Evolutionary conservation across 2,329 filamentous ascomycete species (phyloP), one percentile per base, ranked within the genome.

Genomic region (Arthroderma sp.): DNA sequence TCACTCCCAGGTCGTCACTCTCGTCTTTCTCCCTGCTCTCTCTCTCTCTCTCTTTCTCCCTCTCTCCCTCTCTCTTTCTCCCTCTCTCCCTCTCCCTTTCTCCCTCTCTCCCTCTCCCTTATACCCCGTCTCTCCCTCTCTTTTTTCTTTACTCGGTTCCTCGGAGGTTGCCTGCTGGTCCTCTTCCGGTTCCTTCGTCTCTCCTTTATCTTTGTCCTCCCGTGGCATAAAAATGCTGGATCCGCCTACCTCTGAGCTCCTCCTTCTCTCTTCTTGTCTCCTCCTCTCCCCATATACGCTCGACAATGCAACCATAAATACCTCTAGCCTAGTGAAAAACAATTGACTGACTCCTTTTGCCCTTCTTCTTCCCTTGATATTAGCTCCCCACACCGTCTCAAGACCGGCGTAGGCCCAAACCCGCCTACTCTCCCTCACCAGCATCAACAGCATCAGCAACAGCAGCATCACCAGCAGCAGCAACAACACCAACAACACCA

Each of bases 351-450:
- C 52, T 56, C 55, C 25, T 56, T 62, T 49, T 56, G n/a, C n/a
- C 60, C 13, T 55, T 57, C 39, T 59, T 54, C 25, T 44, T 44
- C 21, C 55, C 35, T 54, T 43, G 55, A 54, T 43, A 56, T n/a
- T 59, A 74, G 72, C 63, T 71, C 72, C 52, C 66, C 72, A 56
- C 74, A 74, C 59, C 69, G 72, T 49, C 67, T 73, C 64, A 74
- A 74, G 61, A 71, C 71, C 43, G 69, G 70, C 58, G 63, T 68
- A 21, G 54, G 59, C n/a, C 61, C 71, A 28, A 66, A 67, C 56
- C 70, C 63, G 61, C 63, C 68, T 33, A 66, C 70, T 56, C 63
- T 69, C 55, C 70, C 71, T 60, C 47, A 35, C 47, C 47, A 51
- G 23, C 47, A 31, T 13, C 47, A 51, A 19, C 47, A 51, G 25